Evolutionary conservation across 1,284 basidiomycete species (phyloP), one percentile per base, ranked within the genome.

Genomic region (Ceratobasidium sp.): DNA sequence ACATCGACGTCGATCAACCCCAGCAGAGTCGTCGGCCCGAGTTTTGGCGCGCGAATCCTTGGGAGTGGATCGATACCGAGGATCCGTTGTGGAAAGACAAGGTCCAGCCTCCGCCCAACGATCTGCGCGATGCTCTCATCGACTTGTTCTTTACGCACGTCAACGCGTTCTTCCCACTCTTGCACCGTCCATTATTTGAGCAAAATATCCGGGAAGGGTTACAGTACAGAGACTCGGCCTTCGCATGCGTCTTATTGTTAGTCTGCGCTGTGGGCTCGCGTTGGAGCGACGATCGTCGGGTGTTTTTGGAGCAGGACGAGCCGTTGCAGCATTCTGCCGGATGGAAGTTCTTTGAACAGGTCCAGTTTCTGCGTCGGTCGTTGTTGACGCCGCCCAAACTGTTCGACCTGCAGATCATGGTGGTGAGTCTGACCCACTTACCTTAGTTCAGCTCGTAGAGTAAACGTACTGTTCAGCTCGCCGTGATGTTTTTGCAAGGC

Each of bases 101-200:
- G 58, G 82, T 90, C 78, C 80, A 82, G 23, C 94, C 91, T 80
- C 93, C 93, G 0, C 88, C 90, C 0, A 82, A 86, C 0, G 93
- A 94, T 78, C 87, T 97, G 9, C 88, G 92, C 15, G 81, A 83
- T 1, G 82, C 82, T 0, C 89, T 97, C 40, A 87, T 96, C 80
- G 89, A 92, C 33, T 86, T 90, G 9, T 97, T 92, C 83, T 97
- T 97, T 82, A 81, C 82, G 0, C 83, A 90, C 66, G 84, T 90
- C 81, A 94, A 96, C 83, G 82, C 85, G 2, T 88, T 91, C 80
- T 85, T 90, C 42, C 94, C 95, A 3, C 86, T 97, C n/a, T 86
- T 97, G 2, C 95, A 97, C 83, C 90, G 91, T 0, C 91, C 91
- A 1, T 91, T 91, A 33, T 96, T 97, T 81, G 90, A 94, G 79